Conservation (phyloP, 768 basidiomycete species). For the Phaeolepiota aurea region DNA sequence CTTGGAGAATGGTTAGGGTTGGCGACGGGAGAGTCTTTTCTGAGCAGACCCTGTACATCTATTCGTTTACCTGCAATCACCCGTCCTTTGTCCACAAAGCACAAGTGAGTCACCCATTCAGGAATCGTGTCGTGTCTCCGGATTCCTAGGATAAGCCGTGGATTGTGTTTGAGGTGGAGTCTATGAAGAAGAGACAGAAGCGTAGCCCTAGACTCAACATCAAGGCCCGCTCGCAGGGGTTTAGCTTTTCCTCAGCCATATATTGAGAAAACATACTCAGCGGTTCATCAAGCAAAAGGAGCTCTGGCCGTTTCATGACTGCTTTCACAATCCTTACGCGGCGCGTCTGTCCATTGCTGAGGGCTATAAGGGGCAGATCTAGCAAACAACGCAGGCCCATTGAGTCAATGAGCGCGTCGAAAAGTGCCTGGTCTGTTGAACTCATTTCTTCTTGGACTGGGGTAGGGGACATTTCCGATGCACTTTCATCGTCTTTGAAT, state of each 20-base stretch:
- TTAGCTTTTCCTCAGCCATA: neutral
- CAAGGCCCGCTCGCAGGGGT: slow-evolving; percentile 59
- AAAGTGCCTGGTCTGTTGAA: slow-evolving; percentile 12
- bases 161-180: slow-evolving; percentile 38
- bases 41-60: slow-evolving; percentile 22
- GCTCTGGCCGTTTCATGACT: slow-evolving; percentile 56
- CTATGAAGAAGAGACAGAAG: slow-evolving; percentile 47
- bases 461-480: slow-evolving; percentile 1
- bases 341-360: slow-evolving; percentile 90
- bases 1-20: neutral
- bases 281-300: slow-evolving; percentile 89
- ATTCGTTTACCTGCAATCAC: slow-evolving; percentile 45
- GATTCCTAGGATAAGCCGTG: slow-evolving; percentile 53
- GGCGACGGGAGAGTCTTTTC: neutral
- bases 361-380: slow-evolving; percentile 76
- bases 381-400: slow-evolving; percentile 58
- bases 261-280: slow-evolving; percentile 46
- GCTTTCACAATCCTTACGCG: slow-evolving; percentile 78
- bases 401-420: slow-evolving; percentile 44
- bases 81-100: slow-evolving; percentile 36
- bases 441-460: neutral
- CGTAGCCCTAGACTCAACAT: slow-evolving; percentile 46
- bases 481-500: slow-evolving; percentile 15
- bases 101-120: slow-evolving; percentile 65
- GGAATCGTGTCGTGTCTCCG: slow-evolving; percentile 68